Evolutionary conservation across 371 early-diverging fungal genomes (phyloP), one percentile per base, ranked within the genome.

Genomic region (Actinomortierella wolfii): DNA sequence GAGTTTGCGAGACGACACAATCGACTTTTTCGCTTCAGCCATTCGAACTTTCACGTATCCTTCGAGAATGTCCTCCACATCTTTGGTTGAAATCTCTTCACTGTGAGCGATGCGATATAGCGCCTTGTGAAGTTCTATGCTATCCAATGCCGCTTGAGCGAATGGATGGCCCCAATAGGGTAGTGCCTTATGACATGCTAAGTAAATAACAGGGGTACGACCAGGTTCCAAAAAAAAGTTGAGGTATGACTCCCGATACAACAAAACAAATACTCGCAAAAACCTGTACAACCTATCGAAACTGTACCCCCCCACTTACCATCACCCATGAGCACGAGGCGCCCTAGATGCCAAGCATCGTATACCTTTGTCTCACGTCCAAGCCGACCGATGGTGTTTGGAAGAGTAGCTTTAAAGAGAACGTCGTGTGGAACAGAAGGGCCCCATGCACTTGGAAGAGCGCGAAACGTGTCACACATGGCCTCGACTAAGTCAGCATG

Each of bases 111-210:
- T 55, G 58, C 54, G 55, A 56, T 70, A 65, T 25, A 70, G 52
- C 3, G 59, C 39, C 20, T 65, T 61, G 47, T 65, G 65, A 24
- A 70, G 46, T 1, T 20, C 28, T 20, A 40, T 56, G 15, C 65
- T 65, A 48, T 70, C 71, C 14, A 51, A 56, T 0, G 61, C 71
- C 14, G 71, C 71, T 26, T 65, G 66, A 3, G 42, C 59, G 55
- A 70, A 55, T 29, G 71, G 61, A 39, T 70, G 71, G 17, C 71
- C 71, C 13, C 58, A 57, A 42, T 65, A 61, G 2, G 66, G 65
- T 1, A 70, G 46, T 7, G 58, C 61, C 70, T 70, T 42, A 23
- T 49, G 3, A 23, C 34, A 34, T 11, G 34, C 34, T 34, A 34
- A 34, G 34, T n/a, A n/a, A n/a, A 49, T 21, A 29, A 56, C 20